Percentiles rank a stretch among this genome's conserved stretches.
These are phyloP conservation scores for Wickerhamiella siamensis DNA, from an alignment of 805 yeast species.

Conservation along the genomic window DNA sequence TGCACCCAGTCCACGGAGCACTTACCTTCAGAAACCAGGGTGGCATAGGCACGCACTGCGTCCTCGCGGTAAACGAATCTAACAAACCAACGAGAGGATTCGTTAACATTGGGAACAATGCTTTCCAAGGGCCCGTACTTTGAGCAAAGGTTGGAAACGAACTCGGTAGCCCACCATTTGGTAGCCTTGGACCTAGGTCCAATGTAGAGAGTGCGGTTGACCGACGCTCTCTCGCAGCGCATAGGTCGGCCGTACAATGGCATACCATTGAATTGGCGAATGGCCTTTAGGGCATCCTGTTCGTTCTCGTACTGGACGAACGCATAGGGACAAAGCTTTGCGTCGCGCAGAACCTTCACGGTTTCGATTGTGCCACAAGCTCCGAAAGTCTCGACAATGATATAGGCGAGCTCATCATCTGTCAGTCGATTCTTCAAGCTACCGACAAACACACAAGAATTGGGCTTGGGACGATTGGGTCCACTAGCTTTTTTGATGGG, in stretches of 20 bases:
- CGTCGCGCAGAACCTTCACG: constrained; percentile 74
- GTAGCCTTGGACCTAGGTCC: constrained; percentile 19
- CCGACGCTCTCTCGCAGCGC: constrained; percentile 83
- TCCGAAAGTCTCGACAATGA: constrained; percentile 54
- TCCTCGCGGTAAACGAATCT: constrained; percentile 74
- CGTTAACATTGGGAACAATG: constrained; percentile 24
- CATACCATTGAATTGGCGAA: neutral
- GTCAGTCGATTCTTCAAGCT: constrained; percentile 14
- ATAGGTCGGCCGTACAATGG: constrained; percentile 42
- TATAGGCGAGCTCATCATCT: constrained; percentile 57
- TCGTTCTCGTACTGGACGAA: constrained; percentile 75
- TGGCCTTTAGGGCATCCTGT: constrained; percentile 35
- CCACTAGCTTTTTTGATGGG: no score
- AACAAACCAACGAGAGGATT: constrained; percentile 47
- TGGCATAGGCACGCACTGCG: constrained; percentile 71
- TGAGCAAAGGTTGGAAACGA: constrained; percentile 12
- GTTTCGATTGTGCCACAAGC: constrained; percentile 57
- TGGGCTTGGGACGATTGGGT: neutral
- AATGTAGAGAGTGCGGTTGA: constrained; percentile 69
- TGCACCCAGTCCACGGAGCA: constrained; percentile 7
- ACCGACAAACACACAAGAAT: neutral
- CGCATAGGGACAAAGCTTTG: constrained; percentile 75
- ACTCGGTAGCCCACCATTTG: constrained; percentile 6
- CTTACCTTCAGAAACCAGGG: neutral
- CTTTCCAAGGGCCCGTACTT: constrained; percentile 61